Conservation (phyloP, 2,329 filamentous ascomycete genomes). For the Microdochium nivale region DNA sequence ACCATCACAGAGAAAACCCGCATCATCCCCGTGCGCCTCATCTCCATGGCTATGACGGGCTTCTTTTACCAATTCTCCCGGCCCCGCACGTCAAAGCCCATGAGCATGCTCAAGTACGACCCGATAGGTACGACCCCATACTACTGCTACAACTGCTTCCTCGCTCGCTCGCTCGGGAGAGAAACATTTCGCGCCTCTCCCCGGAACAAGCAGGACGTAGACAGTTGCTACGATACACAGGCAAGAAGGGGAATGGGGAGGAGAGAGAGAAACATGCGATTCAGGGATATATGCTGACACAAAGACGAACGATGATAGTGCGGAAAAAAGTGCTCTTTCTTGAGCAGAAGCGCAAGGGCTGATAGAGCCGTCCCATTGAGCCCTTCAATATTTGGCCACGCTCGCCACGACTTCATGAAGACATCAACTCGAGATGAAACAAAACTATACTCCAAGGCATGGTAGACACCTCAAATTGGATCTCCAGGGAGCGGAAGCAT, state of each 20-base stretch:
- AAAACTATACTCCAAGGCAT: no score
- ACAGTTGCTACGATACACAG: no score
- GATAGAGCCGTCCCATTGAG: slow-evolving; percentile 25
- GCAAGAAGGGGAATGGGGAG: no score
- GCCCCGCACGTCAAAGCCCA: slow-evolving; percentile 69
- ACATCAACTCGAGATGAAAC: no score
- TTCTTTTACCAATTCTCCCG: slow-evolving; percentile 91
- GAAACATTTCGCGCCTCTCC: no score
- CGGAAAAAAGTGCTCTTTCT: slow-evolving; percentile 94
- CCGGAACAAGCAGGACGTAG: no score
- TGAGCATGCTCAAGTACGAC: slow-evolving; percentile 99
- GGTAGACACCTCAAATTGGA: background rate
- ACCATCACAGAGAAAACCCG: slow-evolving; percentile 68
- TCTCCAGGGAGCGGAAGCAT: background rate
- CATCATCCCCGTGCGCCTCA: slow-evolving; percentile 82
- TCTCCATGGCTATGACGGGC: slow-evolving; percentile 98
- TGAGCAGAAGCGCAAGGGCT: slow-evolving; percentile 76
- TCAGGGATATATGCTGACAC: background rate
- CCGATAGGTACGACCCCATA: slow-evolving; percentile 67
- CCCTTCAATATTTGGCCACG: no score
- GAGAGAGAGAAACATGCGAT: no score
- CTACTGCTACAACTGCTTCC: background rate
- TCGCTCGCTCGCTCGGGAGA: no score
- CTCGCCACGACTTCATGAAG: no score
- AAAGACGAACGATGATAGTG: slow-evolving; percentile 42